These are phyloP conservation scores for Phaeosphaeria sp. DNA, from an alignment of 2,329 filamentous ascomycete species.

Conservation along the genomic window DNA sequence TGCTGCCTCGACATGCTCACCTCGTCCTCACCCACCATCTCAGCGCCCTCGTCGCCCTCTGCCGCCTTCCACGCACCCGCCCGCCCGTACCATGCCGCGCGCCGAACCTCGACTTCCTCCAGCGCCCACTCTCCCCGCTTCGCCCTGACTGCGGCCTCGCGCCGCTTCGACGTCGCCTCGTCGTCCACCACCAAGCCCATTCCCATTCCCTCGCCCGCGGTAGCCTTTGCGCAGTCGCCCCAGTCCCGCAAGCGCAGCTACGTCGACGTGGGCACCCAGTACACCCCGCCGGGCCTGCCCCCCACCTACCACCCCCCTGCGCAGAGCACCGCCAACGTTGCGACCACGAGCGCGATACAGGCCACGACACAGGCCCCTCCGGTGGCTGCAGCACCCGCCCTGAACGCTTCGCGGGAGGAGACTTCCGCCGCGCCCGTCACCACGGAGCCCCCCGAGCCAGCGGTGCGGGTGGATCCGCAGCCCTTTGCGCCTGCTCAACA, in stretches of 20 bases:
- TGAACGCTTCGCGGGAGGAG: constrained; percentile 34
- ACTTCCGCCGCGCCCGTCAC: constrained; percentile 39
- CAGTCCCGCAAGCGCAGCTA: constrained; percentile 44
- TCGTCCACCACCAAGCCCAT: constrained; percentile 28
- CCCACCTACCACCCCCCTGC: constrained; percentile 48
- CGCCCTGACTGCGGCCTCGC: constrained; percentile 34
- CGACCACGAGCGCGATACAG: constrained; percentile 3
- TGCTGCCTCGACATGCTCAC: constrained; percentile 40
- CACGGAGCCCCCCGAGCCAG: constrained; percentile 45
- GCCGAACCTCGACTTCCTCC: constrained; percentile 39
- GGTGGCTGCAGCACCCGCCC: constrained; percentile 22
- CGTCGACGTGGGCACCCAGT: constrained; percentile 61
- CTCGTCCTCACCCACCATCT: constrained; percentile 45
- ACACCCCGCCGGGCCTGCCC: constrained; percentile 58
- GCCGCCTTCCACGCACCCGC: constrained; percentile 41
- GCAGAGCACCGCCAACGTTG: background rate
- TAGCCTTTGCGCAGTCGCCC: constrained; percentile 31
- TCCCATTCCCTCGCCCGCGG: constrained; percentile 32
- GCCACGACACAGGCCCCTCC: constrained; percentile 12
- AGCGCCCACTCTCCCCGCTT: constrained; percentile 43
- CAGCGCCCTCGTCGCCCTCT: constrained; percentile 45
- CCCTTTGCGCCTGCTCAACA: constrained; percentile 27
- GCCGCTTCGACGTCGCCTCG: constrained; percentile 33
- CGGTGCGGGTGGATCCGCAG: constrained; percentile 43
- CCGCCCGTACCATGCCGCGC: constrained; percentile 42